Conservation (phyloP, 805 yeast species). For the Yamadazyma insecticola region DNA sequence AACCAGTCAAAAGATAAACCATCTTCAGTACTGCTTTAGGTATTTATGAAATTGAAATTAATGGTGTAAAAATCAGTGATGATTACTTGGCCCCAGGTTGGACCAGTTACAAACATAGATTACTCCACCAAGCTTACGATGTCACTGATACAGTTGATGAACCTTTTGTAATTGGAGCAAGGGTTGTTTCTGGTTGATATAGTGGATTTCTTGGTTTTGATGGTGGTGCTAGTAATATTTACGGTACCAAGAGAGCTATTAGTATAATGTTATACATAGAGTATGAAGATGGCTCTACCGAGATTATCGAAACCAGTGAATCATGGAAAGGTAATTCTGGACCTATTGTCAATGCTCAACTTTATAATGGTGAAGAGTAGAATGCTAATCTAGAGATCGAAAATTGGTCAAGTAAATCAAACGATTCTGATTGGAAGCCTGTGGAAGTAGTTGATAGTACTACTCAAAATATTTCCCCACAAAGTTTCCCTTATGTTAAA, state of each 20-base stretch:
- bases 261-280: conserved; percentile 13
- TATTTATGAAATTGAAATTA: conserved; percentile 16
- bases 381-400: conserved; percentile 14
- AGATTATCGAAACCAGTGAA: conserved; percentile 12
- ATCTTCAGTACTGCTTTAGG: conserved; percentile 18
- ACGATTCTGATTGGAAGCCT: neutral
- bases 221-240: conserved; percentile 16
- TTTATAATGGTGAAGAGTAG: conserved; percentile 20
- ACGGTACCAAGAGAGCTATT: conserved; percentile 14
- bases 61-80: conserved; percentile 14
- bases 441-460: conserved; percentile 1
- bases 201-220: conserved; percentile 17
- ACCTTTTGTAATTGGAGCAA: conserved; percentile 12
- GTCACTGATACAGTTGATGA: conserved; percentile 11
- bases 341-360: conserved; percentile 14
- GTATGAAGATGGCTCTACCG: conserved; percentile 11
- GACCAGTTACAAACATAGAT: conserved; percentile 17
- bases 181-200: conserved; percentile 17
- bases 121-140: conserved; percentile 16
- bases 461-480: conserved; percentile 6
- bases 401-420: conserved; percentile 9
- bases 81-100: conserved; percentile 19
- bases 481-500: conserved; percentile 11
- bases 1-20: conserved; percentile 1
- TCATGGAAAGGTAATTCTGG: conserved; percentile 14